These are phyloP conservation scores for Lithospermum erythrorhizon DNA, from an alignment of 257 asterid genomes.

Conservation along the genomic window DNA sequence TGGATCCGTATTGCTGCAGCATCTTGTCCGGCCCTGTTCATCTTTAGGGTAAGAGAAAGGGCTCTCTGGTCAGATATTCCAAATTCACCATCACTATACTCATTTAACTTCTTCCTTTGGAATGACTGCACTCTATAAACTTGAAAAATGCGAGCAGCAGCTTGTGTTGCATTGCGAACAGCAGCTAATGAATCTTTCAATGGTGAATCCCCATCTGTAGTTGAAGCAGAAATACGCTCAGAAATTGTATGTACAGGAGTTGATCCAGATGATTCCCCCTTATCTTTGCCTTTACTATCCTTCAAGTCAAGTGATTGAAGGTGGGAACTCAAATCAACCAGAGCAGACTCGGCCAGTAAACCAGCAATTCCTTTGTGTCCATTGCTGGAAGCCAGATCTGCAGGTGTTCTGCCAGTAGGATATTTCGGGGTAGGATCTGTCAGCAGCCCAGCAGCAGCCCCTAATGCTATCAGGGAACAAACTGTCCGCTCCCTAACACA, in stretches of 20 bases:
- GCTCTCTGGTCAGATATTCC: constrained; percentile 64
- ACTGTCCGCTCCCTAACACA: constrained; percentile 62
- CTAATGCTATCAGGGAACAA: constrained; percentile 63
- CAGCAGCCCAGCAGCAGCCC: constrained; percentile 65
- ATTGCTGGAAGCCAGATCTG: constrained; percentile 75
- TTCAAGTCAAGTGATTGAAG: constrained; percentile 47
- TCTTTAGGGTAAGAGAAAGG: constrained; percentile 54
- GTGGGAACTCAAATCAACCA: constrained; percentile 39
- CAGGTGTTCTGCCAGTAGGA: constrained; percentile 64
- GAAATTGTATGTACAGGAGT: constrained; percentile 54
- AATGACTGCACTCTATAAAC: constrained; percentile 78
- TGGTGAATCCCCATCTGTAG: constrained; percentile 42
- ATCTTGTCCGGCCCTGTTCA: constrained; percentile 39
- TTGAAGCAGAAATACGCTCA: constrained; percentile 59
- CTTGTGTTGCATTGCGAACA: constrained; percentile 90
- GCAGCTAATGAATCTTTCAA: constrained; percentile 86
- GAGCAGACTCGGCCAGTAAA: constrained; percentile 64
- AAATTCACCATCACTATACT: constrained; percentile 38
- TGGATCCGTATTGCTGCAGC: constrained; percentile 85
- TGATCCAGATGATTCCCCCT: constrained; percentile 15
- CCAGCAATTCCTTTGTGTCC: constrained; percentile 97
- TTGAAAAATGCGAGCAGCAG: constrained; percentile 91
- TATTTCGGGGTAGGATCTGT: constrained; percentile 73
- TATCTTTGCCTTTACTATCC: constrained; percentile 30
- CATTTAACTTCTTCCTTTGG: constrained; percentile 70